These are phyloP conservation scores for Pseudomicrostroma phylloplanum DNA, from an alignment of 1,284 basidiomycete genomes.

Conservation along the genomic window DNA sequence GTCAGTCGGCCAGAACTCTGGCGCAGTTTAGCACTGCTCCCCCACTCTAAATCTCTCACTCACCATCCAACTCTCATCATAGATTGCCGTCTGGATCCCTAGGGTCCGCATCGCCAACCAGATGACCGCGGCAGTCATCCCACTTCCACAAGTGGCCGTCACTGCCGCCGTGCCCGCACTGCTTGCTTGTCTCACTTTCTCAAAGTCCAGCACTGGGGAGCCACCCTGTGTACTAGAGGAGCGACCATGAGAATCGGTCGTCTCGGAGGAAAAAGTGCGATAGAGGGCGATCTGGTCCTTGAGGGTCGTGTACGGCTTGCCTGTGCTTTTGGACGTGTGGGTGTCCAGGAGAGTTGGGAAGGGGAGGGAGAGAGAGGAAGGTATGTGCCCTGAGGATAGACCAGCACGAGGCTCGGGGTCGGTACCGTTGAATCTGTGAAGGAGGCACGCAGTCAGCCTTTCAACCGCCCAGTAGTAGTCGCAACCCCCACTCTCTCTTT, in stretches of 20 bases:
- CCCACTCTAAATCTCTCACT: too few species aligned
- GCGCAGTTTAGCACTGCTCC: too few species aligned
- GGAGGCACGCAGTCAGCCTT: too few species aligned
- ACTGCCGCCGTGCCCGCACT: constrained; percentile 21
- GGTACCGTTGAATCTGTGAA: constrained; percentile 59
- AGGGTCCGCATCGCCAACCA: constrained; percentile 77
- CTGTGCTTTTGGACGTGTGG: constrained; percentile 34
- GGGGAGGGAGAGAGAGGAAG: constrained; percentile 74
- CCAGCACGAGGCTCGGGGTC: constrained; percentile 84
- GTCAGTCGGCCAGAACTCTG: too few species aligned
- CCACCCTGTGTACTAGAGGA: not conserved
- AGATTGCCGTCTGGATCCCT: constrained; percentile 61
- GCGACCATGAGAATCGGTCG: too few species aligned
- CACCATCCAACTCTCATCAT: constrained; percentile 61
- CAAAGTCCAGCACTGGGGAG: constrained; percentile 16
- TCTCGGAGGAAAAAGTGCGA: constrained; percentile 53
- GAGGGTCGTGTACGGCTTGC: constrained; percentile 29
- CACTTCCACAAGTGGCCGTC: constrained; percentile 54
- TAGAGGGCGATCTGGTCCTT: constrained; percentile 46
- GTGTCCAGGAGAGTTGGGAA: constrained; percentile 70
- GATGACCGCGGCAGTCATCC: constrained; percentile 90
- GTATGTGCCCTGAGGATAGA: constrained; percentile 87
- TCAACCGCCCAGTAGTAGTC: too few species aligned
- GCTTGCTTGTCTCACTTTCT: constrained; percentile 42
- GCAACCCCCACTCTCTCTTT: too few species aligned